Evolutionary conservation across 2,329 filamentous ascomycete species (phyloP), one percentile per base, ranked within the genome.

Genomic region (Ophiostoma pallidulum): DNA sequence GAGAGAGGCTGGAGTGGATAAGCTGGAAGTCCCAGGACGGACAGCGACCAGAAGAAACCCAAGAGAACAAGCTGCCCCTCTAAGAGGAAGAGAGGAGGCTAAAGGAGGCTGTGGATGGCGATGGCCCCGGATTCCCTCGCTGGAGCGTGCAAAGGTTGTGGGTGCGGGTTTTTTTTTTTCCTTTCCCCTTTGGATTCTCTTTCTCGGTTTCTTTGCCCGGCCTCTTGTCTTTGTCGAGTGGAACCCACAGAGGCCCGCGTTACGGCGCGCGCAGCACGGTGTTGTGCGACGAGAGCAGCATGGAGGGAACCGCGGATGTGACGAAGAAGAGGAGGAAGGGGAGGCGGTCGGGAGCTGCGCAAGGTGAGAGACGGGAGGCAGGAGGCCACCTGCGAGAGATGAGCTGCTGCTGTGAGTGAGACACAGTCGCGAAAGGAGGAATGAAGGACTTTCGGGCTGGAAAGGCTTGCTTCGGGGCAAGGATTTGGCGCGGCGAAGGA

Each of bases 201-300:
- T 35, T 39, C 19, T 19, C n/a, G n/a, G n/a, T n/a, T n/a, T n/a
- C n/a, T n/a, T n/a, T n/a, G n/a, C n/a, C n/a, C n/a, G n/a, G n/a
- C n/a, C 24, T 8, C 32, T 24, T 24, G 20, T 48, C 33, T 35
- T 38, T 26, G 33, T 40, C 12, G 9, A 37, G 32, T 45, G 45
- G 45, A 45, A 45, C 47, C 19, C 45, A 39, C 42, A 31, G 47
- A 50, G 41, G 37, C 41, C 49, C 45, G 53, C 45, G 51, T 50
- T 49, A 55, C 46, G 48, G 46, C 49, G 48, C 47, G 39, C 52
- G 50, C 47, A 41, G 41, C 39, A 38, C 47, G 38, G 47, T 31
- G 18, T 28, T 41, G 51, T 43, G 38, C 47, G 40, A 49, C 45
- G 45, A 41, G 31, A 51, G 48, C 51, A 41, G 53, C 53, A 55